Conservation (phyloP, 805 yeast genomes). For the Candida ortonii region DNA sequence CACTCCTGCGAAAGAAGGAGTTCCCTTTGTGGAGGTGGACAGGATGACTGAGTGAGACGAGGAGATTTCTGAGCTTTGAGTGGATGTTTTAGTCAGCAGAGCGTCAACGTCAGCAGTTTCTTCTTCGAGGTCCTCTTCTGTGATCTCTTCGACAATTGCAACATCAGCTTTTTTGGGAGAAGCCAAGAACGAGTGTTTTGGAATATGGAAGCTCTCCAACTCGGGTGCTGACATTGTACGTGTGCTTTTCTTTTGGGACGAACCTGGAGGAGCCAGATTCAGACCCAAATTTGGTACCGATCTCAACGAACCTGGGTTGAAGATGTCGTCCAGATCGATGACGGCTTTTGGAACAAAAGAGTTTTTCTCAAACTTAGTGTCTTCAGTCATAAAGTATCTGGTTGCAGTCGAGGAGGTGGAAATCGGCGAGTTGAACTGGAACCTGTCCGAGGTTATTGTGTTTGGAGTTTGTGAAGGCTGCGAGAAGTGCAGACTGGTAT, state of each 20-base stretch:
- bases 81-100: conserved; percentile 12
- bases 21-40: conserved; percentile 14
- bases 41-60: conserved; percentile 20
- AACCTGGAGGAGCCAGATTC: conserved; percentile 1
- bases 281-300: conserved; percentile 5
- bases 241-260: conserved; percentile 10
- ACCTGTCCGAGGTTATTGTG: conserved; percentile 8
- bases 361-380: conserved; percentile 25
- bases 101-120: conserved; percentile 9
- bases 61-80: conserved; percentile 23
- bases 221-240: conserved; percentile 22
- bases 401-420: conserved; percentile 15
- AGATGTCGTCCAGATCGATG: conserved; percentile 34
- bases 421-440: conserved; percentile 8
- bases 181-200: conserved; percentile 30
- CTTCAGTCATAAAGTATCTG: conserved; percentile 33
- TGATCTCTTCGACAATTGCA: conserved; percentile 30
- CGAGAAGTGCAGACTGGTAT: conserved; percentile 4
- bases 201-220: conserved; percentile 20
- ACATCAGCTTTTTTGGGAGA: conserved; percentile 33
- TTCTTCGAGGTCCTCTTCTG: conserved; percentile 27
- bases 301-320: conserved; percentile 12
- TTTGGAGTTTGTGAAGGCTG: conserved; percentile 11
- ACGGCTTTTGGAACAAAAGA: conserved; percentile 33
- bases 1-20: conserved; percentile 18